phyloP scores from a whole-genome alignment of 2,329 filamentous ascomycete species.

The Arachnopeziza araneosa region DNA sequence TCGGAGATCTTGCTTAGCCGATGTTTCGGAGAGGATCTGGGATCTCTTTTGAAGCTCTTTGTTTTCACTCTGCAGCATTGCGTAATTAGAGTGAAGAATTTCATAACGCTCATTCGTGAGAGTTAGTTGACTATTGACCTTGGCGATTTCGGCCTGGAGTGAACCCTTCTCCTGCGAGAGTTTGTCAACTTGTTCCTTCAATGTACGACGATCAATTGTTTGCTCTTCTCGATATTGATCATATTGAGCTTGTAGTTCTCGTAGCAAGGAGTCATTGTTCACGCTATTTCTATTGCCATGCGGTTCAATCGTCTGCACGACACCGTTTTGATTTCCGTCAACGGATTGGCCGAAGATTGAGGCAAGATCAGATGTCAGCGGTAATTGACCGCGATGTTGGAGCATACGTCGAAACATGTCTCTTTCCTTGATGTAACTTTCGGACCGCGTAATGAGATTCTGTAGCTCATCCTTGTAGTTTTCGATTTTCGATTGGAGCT shows the following conservation, averaged over 20 bases:
- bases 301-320: slow-evolving; percentile 54
- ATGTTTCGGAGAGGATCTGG: slow-evolving; percentile 69
- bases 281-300: slow-evolving; percentile 51
- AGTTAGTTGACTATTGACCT: slow-evolving; percentile 72
- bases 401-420: slow-evolving; percentile 97
- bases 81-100: slow-evolving; percentile 84
- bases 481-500: slow-evolving; percentile 65
- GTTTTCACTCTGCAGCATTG: slow-evolving; percentile 79
- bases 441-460: slow-evolving; percentile 74
- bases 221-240: slow-evolving; percentile 87
- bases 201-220: slow-evolving; percentile 69
- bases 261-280: slow-evolving; percentile 71
- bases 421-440: slow-evolving; percentile 91
- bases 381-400: slow-evolving; percentile 64
- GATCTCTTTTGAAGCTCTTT: slow-evolving; percentile 78
- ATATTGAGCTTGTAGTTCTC: slow-evolving; percentile 84
- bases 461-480: slow-evolving; percentile 81
- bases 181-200: slow-evolving; percentile 79
- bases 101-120: slow-evolving; percentile 80
- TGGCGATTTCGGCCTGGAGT: slow-evolving; percentile 76
- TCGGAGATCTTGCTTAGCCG: slow-evolving; percentile 82
- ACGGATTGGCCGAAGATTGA: slow-evolving; percentile 69
- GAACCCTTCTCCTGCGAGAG: slow-evolving; percentile 77
- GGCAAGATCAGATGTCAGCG: slow-evolving; percentile 53
- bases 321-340: slow-evolving; percentile 48